A percentile compares a stretch with the other conserved stretches of the same genome.
Evolutionary conservation across 495 filamentous ascomycete genomes (phyloP).

Genomic region (Penicillium canariense): DNA sequence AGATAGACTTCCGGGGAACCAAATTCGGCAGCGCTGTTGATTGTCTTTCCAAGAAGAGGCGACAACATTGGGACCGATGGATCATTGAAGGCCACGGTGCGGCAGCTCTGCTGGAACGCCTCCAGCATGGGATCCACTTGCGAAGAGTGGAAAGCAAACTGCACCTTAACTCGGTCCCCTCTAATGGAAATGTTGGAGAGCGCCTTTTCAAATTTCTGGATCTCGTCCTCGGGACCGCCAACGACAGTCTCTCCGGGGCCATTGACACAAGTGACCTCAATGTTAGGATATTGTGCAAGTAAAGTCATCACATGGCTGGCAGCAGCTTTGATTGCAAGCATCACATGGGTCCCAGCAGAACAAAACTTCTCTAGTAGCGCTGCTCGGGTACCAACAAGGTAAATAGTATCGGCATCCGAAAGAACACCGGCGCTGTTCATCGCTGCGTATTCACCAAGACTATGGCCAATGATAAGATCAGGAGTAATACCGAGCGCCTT

Average conservation of each 20-base stretch:
- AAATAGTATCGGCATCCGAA: slow-evolving; percentile 68
- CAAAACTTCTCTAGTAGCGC: slow-evolving; percentile 70
- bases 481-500: slow-evolving; percentile 16
- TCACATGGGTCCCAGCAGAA: slow-evolving; percentile 62
- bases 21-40: slow-evolving; percentile 11
- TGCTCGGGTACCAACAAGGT: slow-evolving; percentile 70
- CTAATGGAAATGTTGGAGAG: not conserved
- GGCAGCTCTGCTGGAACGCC: too few species aligned
- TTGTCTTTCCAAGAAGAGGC: slow-evolving; percentile 29
- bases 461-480: slow-evolving; percentile 32
- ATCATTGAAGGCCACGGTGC: too few species aligned
- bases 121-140: slow-evolving; percentile 2
- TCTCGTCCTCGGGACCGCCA: not conserved
- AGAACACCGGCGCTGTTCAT: slow-evolving; percentile 75
- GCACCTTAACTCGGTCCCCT: not conserved
- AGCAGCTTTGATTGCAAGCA: slow-evolving; percentile 55
- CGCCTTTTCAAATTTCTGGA: not conserved
- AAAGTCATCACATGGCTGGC: too few species aligned
- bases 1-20: slow-evolving; percentile 30
- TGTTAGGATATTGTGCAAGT: too few species aligned
- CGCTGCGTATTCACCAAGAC: slow-evolving; percentile 76
- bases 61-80: slow-evolving; percentile 18
- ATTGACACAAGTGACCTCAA: slow-evolving; percentile 52
- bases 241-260: not conserved
- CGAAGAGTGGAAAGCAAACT: not conserved